Base-by-base conservation (phyloP, 2,329 filamentous ascomycete species). In the Fusarium neocosmosporiellum region DNA sequence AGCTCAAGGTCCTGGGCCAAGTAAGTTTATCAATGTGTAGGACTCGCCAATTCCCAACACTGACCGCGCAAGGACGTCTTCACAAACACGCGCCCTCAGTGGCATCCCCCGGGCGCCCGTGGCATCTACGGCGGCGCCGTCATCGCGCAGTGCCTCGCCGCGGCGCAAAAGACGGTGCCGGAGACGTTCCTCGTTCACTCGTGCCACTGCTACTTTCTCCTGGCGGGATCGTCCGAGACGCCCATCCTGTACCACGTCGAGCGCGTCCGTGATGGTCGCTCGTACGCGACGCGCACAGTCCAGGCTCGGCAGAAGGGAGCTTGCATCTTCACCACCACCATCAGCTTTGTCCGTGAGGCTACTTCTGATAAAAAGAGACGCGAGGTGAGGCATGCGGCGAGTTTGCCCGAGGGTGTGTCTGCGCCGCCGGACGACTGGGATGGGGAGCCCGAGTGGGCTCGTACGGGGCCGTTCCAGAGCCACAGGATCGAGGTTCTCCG, bases 191-290 rank as follows among this genome's bases (percentile, higher is more conserved):
- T 91, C 67, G 91, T 96, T 58, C 96, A 99, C 86, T 96, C 93
- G 80, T 98, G 97, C 93, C 96, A 99, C 88, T 98, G 96, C 89
- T 99, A 98, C 86, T 99, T 99, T 82, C 91, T 99, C 36, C 91
- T 98, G 2, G 95, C 96, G 6, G 96, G 96, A 31, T 93, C 96
- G 79, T 88, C 90, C 14, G 90, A 93, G 68, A 92, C 96, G 20
- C 96, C 96, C 34, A 93, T 98, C 74, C 88, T 98, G 70, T 98
- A 98, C 85, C 94, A 98, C 80, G 96, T 99, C 54, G 96, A 98
- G 85, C 90, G 94, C 60, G 94, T 99, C 55, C 92, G 96, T 63
- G 94, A 97, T 80, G 96, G 96, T 10, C 91, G 92, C 67, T 95
- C 93, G 59, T 99, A 95, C 81, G 92, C 94, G 63, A 98, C 96